These are phyloP conservation scores for Penicillium italicum DNA, from an alignment of 2,329 filamentous ascomycete genomes.

Conservation along the genomic window DNA sequence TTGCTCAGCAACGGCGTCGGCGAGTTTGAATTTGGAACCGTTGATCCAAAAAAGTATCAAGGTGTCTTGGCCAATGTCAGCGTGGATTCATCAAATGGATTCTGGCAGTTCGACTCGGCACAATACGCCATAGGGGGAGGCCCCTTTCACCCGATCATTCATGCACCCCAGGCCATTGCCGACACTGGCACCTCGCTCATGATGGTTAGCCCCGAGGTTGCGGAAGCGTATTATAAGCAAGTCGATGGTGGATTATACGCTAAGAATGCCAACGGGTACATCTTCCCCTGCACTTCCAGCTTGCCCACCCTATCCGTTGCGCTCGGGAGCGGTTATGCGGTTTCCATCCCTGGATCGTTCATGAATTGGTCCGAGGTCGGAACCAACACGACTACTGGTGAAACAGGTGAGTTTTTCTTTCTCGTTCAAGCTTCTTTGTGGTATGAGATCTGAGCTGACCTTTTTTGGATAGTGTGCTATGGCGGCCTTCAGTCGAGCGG, in stretches of 20 bases:
- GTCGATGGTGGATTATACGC: constrained; percentile 52
- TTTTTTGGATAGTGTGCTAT: constrained; percentile 47
- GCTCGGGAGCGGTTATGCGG: constrained; percentile 48
- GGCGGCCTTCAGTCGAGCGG: constrained; percentile 60
- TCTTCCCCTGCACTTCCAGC: constrained; percentile 55
- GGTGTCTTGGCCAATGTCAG: constrained; percentile 61
- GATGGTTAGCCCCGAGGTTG: constrained; percentile 57
- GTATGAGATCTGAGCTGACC: not conserved
- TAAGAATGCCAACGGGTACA: constrained; percentile 47
- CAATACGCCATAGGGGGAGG: constrained; percentile 54
- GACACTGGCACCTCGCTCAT: constrained; percentile 69
- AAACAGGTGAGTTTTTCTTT: constrained; percentile 33
- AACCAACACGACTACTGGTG: constrained; percentile 41
- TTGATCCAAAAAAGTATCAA: constrained; percentile 61
- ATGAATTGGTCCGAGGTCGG: constrained; percentile 55
- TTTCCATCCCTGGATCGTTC: constrained; percentile 54
- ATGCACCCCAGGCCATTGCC: constrained; percentile 50
- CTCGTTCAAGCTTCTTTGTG: not conserved
- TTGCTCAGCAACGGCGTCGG: constrained; percentile 60
- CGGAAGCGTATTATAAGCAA: constrained; percentile 56
- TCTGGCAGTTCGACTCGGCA: constrained; percentile 64
- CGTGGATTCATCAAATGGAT: constrained; percentile 60
- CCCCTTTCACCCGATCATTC: constrained; percentile 33
- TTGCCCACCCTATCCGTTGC: constrained; percentile 56
- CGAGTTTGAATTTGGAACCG: constrained; percentile 69